Evolutionary conservation across 2,329 filamentous ascomycete species (phyloP).

Genomic region (Phyllosticta ampelicida): DNA sequence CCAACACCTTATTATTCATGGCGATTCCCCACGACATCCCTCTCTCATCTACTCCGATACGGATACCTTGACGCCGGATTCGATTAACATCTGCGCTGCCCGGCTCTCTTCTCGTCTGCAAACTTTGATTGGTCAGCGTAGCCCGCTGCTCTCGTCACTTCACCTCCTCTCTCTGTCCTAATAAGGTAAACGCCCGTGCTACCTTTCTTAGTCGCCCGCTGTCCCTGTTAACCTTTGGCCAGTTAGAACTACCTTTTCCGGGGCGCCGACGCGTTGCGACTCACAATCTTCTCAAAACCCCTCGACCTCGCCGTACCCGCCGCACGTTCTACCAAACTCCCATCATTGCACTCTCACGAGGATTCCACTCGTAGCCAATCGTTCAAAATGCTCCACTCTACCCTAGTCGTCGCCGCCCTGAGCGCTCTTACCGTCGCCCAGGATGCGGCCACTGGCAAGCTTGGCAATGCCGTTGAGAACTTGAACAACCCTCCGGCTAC

Average conservation of each 20-base stretch:
- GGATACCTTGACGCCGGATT: not conserved
- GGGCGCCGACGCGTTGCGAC: not conserved
- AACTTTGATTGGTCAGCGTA: not conserved
- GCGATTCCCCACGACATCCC: not conserved
- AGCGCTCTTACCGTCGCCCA: constrained; percentile 18
- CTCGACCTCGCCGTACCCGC: not conserved
- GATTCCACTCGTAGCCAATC: not conserved
- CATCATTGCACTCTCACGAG: not conserved
- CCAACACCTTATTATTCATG: not conserved
- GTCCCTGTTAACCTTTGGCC: not conserved
- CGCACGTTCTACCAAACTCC: not conserved
- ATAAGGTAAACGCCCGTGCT: not conserved
- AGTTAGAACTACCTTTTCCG: not conserved
- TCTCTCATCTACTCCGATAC: not conserved
- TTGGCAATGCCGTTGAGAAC: constrained; percentile 23
- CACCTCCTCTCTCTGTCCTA: not conserved
- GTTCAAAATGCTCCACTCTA: constrained; percentile 5
- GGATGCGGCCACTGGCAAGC: constrained; percentile 14
- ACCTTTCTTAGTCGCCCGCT: not conserved
- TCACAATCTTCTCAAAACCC: not conserved
- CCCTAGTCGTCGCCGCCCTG: constrained; percentile 19
- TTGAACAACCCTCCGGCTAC: constrained; percentile 29
- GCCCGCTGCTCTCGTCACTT: not conserved
- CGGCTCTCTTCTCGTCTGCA: not conserved
- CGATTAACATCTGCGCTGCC: not conserved